Conservation (phyloP, 2,329 filamentous ascomycete species). For the Hymenoscyphus scutula region DNA sequence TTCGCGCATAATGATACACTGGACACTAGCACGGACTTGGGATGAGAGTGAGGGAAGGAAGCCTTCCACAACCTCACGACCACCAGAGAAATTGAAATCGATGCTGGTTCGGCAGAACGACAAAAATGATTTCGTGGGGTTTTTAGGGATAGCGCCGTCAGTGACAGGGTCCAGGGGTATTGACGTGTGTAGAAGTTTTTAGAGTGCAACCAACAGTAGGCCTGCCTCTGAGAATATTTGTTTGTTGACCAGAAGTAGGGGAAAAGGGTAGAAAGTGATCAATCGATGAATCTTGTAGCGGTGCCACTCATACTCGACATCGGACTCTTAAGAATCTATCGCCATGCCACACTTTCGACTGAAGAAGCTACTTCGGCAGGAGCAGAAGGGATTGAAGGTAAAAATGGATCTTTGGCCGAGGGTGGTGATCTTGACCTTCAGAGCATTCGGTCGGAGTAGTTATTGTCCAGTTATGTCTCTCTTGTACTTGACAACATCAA, state of each 20-base stretch:
- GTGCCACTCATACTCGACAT: neutral
- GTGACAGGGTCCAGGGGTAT: neutral
- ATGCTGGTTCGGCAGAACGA: neutral
- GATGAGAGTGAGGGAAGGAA: neutral
- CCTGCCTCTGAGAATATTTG: neutral
- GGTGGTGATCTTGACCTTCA: no score
- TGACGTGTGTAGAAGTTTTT: neutral
- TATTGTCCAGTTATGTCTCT: no score
- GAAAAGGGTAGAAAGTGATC: neutral
- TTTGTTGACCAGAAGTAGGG: neutral
- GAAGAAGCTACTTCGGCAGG: no score
- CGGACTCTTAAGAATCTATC: neutral
- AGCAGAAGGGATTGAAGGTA: no score
- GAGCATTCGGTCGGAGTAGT: no score
- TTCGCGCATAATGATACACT: neutral
- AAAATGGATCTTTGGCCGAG: no score
- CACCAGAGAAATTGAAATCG: neutral
- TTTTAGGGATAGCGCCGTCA: neutral
- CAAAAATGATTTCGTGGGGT: neutral
- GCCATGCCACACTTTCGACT: no score
- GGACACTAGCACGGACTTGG: neutral
- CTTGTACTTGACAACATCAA: no score
- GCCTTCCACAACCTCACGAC: neutral
- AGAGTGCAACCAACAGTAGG: neutral
- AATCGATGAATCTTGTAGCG: neutral